Evolutionary conservation across 1,284 basidiomycete species (phyloP), one percentile per base, ranked within the genome.

Genomic region (Cerioporus squamosus): DNA sequence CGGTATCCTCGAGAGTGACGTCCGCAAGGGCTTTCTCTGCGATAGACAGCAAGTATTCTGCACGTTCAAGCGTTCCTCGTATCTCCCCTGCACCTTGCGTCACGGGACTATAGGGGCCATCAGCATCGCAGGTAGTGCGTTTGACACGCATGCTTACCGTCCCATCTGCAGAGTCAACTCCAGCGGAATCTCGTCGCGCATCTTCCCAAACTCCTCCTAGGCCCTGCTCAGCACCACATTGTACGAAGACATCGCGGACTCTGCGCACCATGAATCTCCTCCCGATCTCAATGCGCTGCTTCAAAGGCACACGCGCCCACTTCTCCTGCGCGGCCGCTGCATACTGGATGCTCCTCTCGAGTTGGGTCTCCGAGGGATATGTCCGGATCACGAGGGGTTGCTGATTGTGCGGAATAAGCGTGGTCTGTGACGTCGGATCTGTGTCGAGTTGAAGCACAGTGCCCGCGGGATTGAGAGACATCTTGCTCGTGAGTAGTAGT

Each of bases 91-190:
- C 75, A 42, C 80, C 79, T 72, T 94, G 91, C 0, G 85, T 83
- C 40, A 94, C 81, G 0, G 95, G 95, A 48, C 95, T 94, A 62
- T 24, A 22, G 12, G 33, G 42, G 36, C 40, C 44, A 40, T 4
- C 26, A 18, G 23, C 17, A 38, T 24, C 17, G 6, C 17, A 38
- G 48, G 7, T 50, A 45, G 17, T 22, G 23, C 26, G 20, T 29
- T 29, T 29, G 29, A 4, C 6, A 29, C 29, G n/a, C 8, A 33
- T 3, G 74, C 81, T 64, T 55, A 88, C 87, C 90, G 75, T 38
- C 92, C 93, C 87, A 94, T 94, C 74, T 93, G 88, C 44, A 82
- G 67, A 1, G 90, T 87, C 54, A 94, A 78, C 69, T 97, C 95
- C 60, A 84, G 71, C 0, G 85, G 84, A n/a, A 95, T 81, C 55